Evolutionary conservation across 805 yeast genomes (phyloP).

Genomic region (Kodamaea kaohsiungensis): DNA sequence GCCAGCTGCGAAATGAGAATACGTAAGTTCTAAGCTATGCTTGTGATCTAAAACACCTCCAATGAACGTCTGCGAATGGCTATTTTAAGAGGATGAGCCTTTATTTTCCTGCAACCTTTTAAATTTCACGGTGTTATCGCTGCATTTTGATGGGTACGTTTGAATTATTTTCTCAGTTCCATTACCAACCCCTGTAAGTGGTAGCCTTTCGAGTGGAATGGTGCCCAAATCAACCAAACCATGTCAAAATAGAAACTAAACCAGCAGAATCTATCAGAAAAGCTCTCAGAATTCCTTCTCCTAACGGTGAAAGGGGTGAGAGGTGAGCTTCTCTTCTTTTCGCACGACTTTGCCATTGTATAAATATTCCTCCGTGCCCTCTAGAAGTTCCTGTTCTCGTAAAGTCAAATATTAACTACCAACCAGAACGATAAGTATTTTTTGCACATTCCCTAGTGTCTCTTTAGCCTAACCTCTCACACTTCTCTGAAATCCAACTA

Average conservation of each 20-base stretch:
- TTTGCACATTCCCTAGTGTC: slow-evolving; percentile 12
- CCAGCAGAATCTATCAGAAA: not conserved
- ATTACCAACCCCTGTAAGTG: not conserved
- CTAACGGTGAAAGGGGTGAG: not conserved
- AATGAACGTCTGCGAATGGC: not conserved
- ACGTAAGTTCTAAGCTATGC: not conserved
- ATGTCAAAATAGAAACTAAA: not conserved
- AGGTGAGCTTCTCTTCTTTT: not conserved
- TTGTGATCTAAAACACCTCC: not conserved
- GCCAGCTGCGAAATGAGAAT: slow-evolving; percentile 3
- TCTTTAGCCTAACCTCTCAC: slow-evolving; percentile 5
- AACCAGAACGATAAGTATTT: slow-evolving; percentile 4
- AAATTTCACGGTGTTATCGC: not conserved
- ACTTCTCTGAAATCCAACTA: slow-evolving; percentile 13
- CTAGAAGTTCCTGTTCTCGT: not conserved
- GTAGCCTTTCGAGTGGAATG: not conserved
- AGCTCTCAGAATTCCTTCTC: not conserved
- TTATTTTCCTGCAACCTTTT: not conserved
- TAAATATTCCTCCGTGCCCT: not conserved
- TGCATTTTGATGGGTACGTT: not conserved
- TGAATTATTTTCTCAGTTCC: not conserved
- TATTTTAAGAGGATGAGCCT: not conserved
- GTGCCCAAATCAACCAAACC: not conserved
- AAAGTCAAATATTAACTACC: not conserved
- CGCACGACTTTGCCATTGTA: not conserved